A percentile compares a stretch with the other conserved stretches of the same genome.
phyloP scores from a whole-genome alignment of 306 rosid species.

The Cucurbita ficifolia region DNA sequence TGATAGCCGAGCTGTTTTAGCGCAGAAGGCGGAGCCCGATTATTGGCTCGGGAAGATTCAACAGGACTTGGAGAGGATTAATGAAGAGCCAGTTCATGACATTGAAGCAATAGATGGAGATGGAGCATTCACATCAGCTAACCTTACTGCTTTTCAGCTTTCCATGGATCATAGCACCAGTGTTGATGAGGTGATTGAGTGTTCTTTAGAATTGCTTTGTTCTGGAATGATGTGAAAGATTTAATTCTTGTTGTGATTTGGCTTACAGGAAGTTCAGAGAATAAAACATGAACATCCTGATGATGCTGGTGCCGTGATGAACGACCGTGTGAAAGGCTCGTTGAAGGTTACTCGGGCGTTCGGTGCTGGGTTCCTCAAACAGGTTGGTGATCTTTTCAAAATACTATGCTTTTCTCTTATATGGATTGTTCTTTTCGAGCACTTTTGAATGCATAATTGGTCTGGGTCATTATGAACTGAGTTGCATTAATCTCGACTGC shows the following conservation, averaged over 20 bases:
- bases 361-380: constrained; percentile 97
- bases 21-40: constrained; percentile 85
- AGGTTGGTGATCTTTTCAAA: constrained; percentile 29
- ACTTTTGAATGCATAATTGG: background rate
- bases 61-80: constrained; percentile 85
- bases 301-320: constrained; percentile 64
- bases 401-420: background rate
- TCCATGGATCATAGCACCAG: constrained; percentile 83
- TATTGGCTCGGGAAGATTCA: constrained; percentile 81
- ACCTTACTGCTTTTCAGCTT: constrained; percentile 53
- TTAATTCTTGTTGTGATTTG: background rate
- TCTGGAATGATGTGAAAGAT: background rate
- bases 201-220: background rate
- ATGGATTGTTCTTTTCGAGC: background rate
- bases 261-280: constrained; percentile 68
- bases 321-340: constrained; percentile 92
- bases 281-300: constrained; percentile 67
- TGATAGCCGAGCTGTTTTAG: constrained; percentile 82
- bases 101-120: constrained; percentile 64
- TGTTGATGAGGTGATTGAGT: constrained; percentile 43
- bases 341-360: constrained; percentile 93
- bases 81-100: constrained; percentile 82
- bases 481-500: background rate
- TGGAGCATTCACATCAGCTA: constrained; percentile 30
- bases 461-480: background rate